Conservation (phyloP, 768 basidiomycete genomes). For the Rossbeevera mucosa region DNA sequence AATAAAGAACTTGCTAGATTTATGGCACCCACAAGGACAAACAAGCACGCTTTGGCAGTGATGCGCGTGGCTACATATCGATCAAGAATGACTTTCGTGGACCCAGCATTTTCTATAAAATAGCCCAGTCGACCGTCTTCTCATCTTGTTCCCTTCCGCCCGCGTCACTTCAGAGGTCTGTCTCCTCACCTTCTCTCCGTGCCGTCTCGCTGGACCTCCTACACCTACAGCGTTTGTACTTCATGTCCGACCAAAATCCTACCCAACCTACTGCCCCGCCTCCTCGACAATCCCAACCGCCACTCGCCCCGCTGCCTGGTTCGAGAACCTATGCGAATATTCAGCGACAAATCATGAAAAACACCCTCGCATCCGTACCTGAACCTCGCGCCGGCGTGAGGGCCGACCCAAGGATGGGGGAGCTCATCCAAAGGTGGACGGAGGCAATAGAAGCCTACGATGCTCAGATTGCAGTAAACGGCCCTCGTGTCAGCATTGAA, state of each 20-base stretch:
- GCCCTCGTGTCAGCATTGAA: constrained; percentile 12
- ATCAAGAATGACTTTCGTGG: constrained; percentile 34
- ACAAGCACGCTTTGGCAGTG: constrained; percentile 37
- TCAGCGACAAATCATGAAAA: constrained; percentile 16
- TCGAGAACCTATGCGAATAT: constrained; percentile 16
- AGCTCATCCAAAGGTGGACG: constrained; percentile 13
- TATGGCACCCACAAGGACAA: constrained; percentile 43
- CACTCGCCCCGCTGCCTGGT: constrained; percentile 17
- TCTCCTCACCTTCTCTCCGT: not conserved
- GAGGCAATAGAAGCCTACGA: constrained; percentile 14
- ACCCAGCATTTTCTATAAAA: constrained; percentile 22
- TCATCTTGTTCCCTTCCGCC: not conserved
- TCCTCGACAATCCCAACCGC: not conserved
- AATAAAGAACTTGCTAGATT: constrained; percentile 25
- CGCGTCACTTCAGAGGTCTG: constrained; percentile 5
- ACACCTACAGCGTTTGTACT: constrained; percentile 2
- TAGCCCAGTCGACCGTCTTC: not conserved
- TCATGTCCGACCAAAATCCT: constrained; percentile 16
- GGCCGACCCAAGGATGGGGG: constrained; percentile 1
- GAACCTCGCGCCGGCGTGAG: constrained; percentile 13
- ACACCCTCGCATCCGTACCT: constrained; percentile 14
- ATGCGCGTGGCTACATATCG: constrained; percentile 23
- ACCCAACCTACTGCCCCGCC: constrained; percentile 10
- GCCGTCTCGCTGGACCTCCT: not conserved
- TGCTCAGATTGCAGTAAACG: constrained; percentile 17